phyloP scores from a whole-genome alignment of 371 early-diverging fungal genomes.

The Lichtheimia corymbifera region DNA sequence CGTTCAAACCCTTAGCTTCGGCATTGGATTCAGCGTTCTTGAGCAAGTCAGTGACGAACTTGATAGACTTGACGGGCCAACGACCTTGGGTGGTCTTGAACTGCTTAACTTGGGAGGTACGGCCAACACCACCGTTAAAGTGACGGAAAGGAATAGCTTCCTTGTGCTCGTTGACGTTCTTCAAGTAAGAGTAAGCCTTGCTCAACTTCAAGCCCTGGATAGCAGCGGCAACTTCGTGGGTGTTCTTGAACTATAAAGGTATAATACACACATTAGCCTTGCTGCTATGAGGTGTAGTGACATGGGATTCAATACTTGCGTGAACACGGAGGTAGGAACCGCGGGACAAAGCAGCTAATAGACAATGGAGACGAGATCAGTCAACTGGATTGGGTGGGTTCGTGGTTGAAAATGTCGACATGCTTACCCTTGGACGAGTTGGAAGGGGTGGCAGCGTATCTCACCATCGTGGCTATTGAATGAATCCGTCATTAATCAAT shows the following conservation, averaged over 20 bases:
- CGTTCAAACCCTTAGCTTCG: slow-evolving; percentile 86
- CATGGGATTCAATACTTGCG: slow-evolving; percentile 16
- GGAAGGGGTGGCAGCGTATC: slow-evolving; percentile 45
- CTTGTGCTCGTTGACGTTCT: slow-evolving; percentile 96
- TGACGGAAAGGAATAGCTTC: slow-evolving; percentile 98
- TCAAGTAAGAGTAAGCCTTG: slow-evolving; percentile 95
- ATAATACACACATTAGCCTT: not conserved
- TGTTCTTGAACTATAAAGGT: slow-evolving; percentile 88
- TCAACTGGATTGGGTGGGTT: not conserved
- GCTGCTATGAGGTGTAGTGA: not conserved
- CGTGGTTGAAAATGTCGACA: not conserved
- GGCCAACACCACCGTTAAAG: slow-evolving; percentile 98
- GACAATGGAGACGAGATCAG: slow-evolving; percentile 8
- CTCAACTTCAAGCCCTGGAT: slow-evolving; percentile 92
- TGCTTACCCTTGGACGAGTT: slow-evolving; percentile 38
- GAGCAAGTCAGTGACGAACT: slow-evolving; percentile 92
- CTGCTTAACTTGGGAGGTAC: slow-evolving; percentile 97
- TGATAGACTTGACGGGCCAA: slow-evolving; percentile 99
- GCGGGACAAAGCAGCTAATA: slow-evolving; percentile 28
- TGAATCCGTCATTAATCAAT: slow-evolving; percentile 1
- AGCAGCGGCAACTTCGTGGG: slow-evolving; percentile 96
- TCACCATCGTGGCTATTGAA: slow-evolving; percentile 31
- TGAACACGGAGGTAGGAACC: slow-evolving; percentile 37
- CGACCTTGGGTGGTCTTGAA: slow-evolving; percentile 95
- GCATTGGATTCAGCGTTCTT: slow-evolving; percentile 99